Percentiles rank a stretch among this genome's conserved stretches.
These are phyloP conservation scores for Yarrowia galli DNA, from an alignment of 1,139 yeast species.

Conservation along the genomic window DNA sequence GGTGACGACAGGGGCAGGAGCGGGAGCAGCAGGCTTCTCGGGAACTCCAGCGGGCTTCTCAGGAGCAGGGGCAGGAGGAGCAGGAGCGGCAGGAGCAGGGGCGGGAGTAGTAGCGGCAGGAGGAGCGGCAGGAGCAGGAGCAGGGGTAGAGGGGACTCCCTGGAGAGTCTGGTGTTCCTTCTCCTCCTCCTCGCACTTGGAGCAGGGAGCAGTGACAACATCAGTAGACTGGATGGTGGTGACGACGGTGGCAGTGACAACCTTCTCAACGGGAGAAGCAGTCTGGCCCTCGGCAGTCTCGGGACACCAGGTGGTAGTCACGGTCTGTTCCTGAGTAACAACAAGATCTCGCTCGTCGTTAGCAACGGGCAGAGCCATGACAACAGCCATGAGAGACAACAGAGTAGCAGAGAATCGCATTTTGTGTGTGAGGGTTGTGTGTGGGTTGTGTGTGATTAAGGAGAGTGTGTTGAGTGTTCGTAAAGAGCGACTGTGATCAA, in stretches of 20 bases:
- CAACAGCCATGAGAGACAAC: slow-evolving; percentile 9
- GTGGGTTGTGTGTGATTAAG: not conserved
- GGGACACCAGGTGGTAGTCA: slow-evolving; percentile 32
- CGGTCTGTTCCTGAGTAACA: slow-evolving; percentile 23
- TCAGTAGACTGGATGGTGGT: slow-evolving; percentile 30
- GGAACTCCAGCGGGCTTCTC: not conserved
- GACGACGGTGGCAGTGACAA: slow-evolving; percentile 2
- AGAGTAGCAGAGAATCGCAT: slow-evolving; percentile 27
- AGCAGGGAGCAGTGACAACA: slow-evolving; percentile 22
- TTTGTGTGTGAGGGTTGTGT: not conserved
- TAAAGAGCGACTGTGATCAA: not conserved
- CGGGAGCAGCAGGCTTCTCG: slow-evolving; percentile 9
- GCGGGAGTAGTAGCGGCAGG: slow-evolving; percentile 6
- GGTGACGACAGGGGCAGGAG: slow-evolving; percentile 15
- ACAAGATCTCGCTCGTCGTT: slow-evolving; percentile 11
- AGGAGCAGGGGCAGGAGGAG: slow-evolving; percentile 27
- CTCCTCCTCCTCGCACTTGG: slow-evolving; percentile 33
- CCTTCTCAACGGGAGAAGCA: slow-evolving; percentile 8
- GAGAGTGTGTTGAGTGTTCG: not conserved
- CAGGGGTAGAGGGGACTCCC: not conserved
- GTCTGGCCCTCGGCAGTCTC: slow-evolving; percentile 20
- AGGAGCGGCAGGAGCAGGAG: not conserved
- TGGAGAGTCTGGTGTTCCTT: slow-evolving; percentile 16
- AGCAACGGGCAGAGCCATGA: slow-evolving; percentile 21
- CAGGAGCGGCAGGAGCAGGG: not conserved